Base-by-base conservation (phyloP, 805 yeast species). In the Spathaspora hagerdaliae region DNA sequence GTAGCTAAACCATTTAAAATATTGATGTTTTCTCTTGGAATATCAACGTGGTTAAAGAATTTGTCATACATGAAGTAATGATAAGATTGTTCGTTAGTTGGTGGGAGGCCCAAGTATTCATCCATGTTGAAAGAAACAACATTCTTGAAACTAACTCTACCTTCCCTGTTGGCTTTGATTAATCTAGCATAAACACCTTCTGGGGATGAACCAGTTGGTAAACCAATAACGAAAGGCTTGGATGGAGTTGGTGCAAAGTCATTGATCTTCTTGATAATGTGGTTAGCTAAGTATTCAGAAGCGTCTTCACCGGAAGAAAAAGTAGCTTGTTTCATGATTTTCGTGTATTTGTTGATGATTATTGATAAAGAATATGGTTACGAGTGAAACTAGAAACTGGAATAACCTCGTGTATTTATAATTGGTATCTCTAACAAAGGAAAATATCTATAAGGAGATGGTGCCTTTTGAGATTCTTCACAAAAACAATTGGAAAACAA, bases 41-140 rank as follows among this genome's bases (percentile, higher is more conserved):
- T 74, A 57, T 79, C 80, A 50, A 79, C 64, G 49, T 78, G 83
- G 58, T 74, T 69, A 64, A 79, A 79, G 41, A 79, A 71, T 55
- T 78, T 74, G 46, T 77, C 64, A 58, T 65, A 65, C 84, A 79
- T 79, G 63, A 79, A 79, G 58, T 77, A 76, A 56, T 77, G 80
- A 58, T 79, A 79, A 27, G 80, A 74, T 56, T 79, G 82, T 26
- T 65, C 66, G 52, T 77, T 63, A 8, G 68, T 45, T 11, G 82
- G 81, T 7, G 57, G 55, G 31, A 79, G 60, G 1, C 79, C 79
- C 39, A 74, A 63, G 56, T 79, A 79, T 59, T 79, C 84, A 55
- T 79, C 84, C 83, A 79, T 79, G 59, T 79, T 79, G 65, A 80
- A 80, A 10, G 81, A 75, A 13, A 79, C 77, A 41, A 80, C 84